A percentile compares a stretch with the other conserved stretches of the same genome.
These are phyloP conservation scores for Kwoniella europaea DNA, from an alignment of 768 basidiomycete species.

Conservation along the genomic window DNA sequence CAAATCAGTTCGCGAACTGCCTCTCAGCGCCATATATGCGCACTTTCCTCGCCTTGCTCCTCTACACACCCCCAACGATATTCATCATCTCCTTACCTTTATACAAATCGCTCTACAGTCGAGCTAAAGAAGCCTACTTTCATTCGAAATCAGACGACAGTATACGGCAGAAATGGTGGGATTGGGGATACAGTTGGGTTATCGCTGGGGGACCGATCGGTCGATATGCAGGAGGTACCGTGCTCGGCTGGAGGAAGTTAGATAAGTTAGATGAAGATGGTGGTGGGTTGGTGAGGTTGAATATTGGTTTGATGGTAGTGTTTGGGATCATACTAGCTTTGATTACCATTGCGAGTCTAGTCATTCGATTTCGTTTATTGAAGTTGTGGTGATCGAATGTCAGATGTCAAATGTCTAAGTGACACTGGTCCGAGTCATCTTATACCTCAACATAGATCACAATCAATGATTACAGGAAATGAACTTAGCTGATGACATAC, in stretches of 20 bases:
- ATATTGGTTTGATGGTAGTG: slow-evolving; percentile 30
- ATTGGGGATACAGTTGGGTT: slow-evolving; percentile 42
- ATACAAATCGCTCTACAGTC: slow-evolving; percentile 25
- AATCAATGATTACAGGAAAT: no score
- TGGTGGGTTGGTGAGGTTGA: slow-evolving; percentile 22
- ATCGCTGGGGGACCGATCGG: slow-evolving; percentile 48
- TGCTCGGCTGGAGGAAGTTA: slow-evolving; percentile 44
- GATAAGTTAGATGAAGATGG: slow-evolving; percentile 32
- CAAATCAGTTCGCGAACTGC: slow-evolving; percentile 54
- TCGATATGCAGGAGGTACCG: slow-evolving; percentile 35
- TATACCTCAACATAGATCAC: no score
- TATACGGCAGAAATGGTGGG: slow-evolving; percentile 38
- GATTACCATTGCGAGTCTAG: slow-evolving; percentile 38
- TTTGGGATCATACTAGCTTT: slow-evolving; percentile 35
- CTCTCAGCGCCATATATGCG: slow-evolving; percentile 51
- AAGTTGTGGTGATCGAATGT: no score
- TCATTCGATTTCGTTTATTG: no score
- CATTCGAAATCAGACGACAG: slow-evolving; percentile 18
- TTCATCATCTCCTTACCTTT: slow-evolving; percentile 38
- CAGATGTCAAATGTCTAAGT: no score
- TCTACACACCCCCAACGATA: slow-evolving; percentile 47
- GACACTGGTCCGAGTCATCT: no score
- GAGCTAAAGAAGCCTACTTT: slow-evolving; percentile 21
- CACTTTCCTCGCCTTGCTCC: slow-evolving; percentile 50
- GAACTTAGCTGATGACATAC: no score